Evolutionary conservation across 2,329 filamentous ascomycete genomes (phyloP).

Genomic region (Pseudodiploospora longispora): DNA sequence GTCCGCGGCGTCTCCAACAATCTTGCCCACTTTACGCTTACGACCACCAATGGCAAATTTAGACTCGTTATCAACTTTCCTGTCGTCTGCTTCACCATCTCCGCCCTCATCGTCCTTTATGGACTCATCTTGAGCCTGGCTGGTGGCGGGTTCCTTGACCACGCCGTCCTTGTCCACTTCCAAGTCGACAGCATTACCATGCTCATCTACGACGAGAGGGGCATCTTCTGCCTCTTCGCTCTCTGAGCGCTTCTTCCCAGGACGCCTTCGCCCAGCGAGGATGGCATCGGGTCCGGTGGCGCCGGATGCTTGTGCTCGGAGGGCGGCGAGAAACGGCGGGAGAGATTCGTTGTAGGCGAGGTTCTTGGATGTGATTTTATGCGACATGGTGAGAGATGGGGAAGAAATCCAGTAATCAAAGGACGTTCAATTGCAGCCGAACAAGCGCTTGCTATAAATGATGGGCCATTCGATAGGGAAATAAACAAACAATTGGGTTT

Average conservation of each 20-base stretch:
- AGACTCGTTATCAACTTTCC: constrained; percentile 17
- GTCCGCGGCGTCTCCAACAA: constrained; percentile 26
- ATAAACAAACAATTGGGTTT: too few relatives aligned
- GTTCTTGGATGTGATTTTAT: constrained; percentile 63
- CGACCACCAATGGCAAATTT: constrained; percentile 29
- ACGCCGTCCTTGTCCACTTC: constrained; percentile 36
- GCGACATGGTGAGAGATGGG: constrained; percentile 29
- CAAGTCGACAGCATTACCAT: constrained; percentile 53
- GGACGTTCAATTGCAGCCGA: too few relatives aligned
- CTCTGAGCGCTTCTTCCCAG: constrained; percentile 45
- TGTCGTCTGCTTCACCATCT: constrained; percentile 24
- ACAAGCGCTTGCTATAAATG: too few relatives aligned
- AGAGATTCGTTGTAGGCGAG: constrained; percentile 55
- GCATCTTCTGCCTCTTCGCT: constrained; percentile 70
- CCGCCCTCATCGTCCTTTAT: constrained; percentile 10
- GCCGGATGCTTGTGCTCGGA: constrained; percentile 44
- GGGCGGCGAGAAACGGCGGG: constrained; percentile 52
- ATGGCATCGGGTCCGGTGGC: constrained; percentile 45
- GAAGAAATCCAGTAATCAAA: too few relatives aligned
- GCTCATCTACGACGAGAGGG: constrained; percentile 67
- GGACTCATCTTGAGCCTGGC: constrained; percentile 8
- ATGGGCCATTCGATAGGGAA: too few relatives aligned
- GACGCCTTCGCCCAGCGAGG: constrained; percentile 40
- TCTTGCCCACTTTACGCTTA: constrained; percentile 44
- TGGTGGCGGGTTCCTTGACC: constrained; percentile 24